Base-by-base conservation (phyloP, 2,329 filamentous ascomycete genomes). In the Pseudogymnoascus sp. region DNA sequence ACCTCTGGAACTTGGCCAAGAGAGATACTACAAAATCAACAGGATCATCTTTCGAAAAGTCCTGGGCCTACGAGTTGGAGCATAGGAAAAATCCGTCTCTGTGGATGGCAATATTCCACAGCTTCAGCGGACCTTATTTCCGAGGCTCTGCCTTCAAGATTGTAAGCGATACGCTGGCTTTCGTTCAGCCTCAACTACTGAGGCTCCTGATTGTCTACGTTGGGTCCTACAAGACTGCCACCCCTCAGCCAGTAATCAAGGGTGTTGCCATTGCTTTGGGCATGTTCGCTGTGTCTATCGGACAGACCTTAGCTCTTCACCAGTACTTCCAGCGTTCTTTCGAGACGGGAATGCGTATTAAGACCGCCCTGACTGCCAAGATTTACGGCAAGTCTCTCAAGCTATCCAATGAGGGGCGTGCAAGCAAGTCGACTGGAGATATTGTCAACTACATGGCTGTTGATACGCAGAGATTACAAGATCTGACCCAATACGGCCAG, bases 361-460 rank as follows among this genome's bases (percentile, higher is more conserved):
- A 97, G 78, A 89, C 91, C 42, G 88, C 92, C 2, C 78, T 99
- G 66, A 93, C 91, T 6, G 89, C 93, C 1, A 85, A 92, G 64
- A 97, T 99, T 68, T 99, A 99, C 75, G 84, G 87, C 65, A 99
- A 99, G 78, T 89, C 93, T 0, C 82, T 97, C 66, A 88, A 86
- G 67, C 81, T 99, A 17, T 97, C 93, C 4, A 97, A 96, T 70
- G 95, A 99, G 77, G 95, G 95, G 8, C 86, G 93, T 62, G 84
- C 92, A 1, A 78, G 87, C 50, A 97, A 97, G 78, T 90, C 91
- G 0, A 99, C 95, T 0, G 95, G 95, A 64, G 96, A 99, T 72
- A 97, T 99, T 72, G 95, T 99, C 74, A 99, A 99, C 74, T 95
- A 96, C 77, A 99, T 99, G 93, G 95, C 96, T 53, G 93, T 99